Base-by-base conservation (phyloP, 192 early-diverging fungal genomes). In the Umbelopsis ramanniana region DNA sequence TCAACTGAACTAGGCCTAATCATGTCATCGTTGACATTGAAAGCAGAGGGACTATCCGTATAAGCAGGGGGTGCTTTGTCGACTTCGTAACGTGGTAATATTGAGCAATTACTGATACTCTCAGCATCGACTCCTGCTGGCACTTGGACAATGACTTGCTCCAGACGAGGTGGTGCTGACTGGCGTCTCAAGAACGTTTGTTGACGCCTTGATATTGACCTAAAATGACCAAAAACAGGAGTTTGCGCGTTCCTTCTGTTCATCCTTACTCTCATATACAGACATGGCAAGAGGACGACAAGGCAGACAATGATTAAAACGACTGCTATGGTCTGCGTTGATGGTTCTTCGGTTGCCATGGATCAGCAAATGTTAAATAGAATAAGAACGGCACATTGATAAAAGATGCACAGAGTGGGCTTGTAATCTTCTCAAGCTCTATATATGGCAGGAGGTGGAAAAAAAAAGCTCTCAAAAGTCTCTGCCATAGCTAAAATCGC, bases 51-150 rank as follows among this genome's bases (percentile, higher is more conserved):
- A 29, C 11, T 33, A 11, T 63, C 57, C 0, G 11, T 17, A 35
- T 63, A 63, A 1, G 57, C 57, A 0, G 57, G 57, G 11, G 57
- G 57, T 33, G 57, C 10, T 19, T 63, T 63, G 26, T 63, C 57
- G 15, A 63, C 33, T 7, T 63, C 57, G 57, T 63, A 63, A 3
- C 35, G 29, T 37, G 57, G 57, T 35, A 63, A 63, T 37, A 63
- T 63, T 37, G 57, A 63, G 17, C 40, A 43, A 12, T 37, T 63
- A 63, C 33, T 17, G 14, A 35, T 15, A 15, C 35, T 63, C 2
- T 35, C 33, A 12, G 10, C 2, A 14, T 63, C 57, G 7, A 33
- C 14, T 4, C 33, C 33, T 7, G 0, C 3, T 33, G 19, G 26
- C 33, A 37, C 12, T 17, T 37, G 15, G 6, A 63, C 33, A 29